Evolutionary conservation across 768 basidiomycete genomes (phyloP), one percentile per base, ranked within the genome.

Genomic region (Clavulina sp.): DNA sequence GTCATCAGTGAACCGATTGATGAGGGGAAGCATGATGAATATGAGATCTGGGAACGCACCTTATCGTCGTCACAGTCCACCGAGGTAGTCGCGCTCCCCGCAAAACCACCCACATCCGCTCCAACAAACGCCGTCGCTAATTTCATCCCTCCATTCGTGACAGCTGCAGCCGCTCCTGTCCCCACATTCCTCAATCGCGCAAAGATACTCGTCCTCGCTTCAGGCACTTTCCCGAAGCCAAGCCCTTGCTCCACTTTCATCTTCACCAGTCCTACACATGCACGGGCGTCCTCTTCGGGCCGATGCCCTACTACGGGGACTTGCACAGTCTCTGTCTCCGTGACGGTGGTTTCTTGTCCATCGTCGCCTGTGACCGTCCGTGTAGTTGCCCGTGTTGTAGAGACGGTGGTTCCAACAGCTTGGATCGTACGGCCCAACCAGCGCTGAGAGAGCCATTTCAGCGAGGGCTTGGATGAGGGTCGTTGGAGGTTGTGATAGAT

Each of bases 371-470:
- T 83, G 81, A 0, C 86, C 87, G 0, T 75, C 58, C n/a, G n/a
- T n/a, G n/a, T n/a, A n/a, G n/a, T n/a, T n/a, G n/a, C n/a, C n/a
- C n/a, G n/a, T n/a, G n/a, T n/a, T n/a, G n/a, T n/a, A n/a, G n/a
- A n/a, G 2, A 49, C 54, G 9, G 38, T 51, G 24, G 13, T 53
- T 18, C 41, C 51, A 19, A 36, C 68, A 0, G 73, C 76, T 64
- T 97, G 93, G 40, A 99, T 97, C 58, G 91, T 85, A 48, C 83
- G 75, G 7, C 75, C 76, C 52, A 87, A 81, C 88, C 89, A 96
- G 61, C 87, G 88, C 61, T 85, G 84, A 41, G 87, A 86, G 41
- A 99, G 76, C 89, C 89, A 96, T n/a, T 91, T 91, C 4, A 99
- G 73, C 1, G 86, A 88, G 0, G 93, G 88, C 66, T 96, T 97